These are phyloP conservation scores for Guadua angustifolia DNA, from an alignment of 176 grass and related monocot genomes.

Conservation along the genomic window DNA sequence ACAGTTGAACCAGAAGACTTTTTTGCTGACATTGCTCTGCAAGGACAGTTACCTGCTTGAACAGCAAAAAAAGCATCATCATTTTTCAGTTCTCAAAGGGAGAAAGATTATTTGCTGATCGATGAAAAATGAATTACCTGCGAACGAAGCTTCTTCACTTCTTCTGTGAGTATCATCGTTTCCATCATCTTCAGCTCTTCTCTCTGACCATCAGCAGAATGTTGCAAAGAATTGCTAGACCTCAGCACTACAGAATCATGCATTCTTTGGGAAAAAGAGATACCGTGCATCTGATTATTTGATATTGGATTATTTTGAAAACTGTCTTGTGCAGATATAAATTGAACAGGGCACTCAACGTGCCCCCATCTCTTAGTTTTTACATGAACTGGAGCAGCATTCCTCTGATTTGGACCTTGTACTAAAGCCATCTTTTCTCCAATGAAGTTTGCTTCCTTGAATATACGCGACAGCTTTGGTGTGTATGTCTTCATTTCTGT, in stretches of 20 bases:
- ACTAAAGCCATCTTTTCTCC: slow-evolving; percentile 48
- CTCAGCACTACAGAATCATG: slow-evolving; percentile 29
- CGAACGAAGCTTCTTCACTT: slow-evolving; percentile 69
- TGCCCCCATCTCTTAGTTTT: slow-evolving; percentile 76
- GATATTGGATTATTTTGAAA: slow-evolving; percentile 38
- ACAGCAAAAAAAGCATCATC: slow-evolving; percentile 14
- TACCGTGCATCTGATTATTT: slow-evolving; percentile 36
- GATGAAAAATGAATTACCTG: slow-evolving; percentile 55
- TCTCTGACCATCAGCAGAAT: slow-evolving; percentile 46
- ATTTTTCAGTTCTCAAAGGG: slow-evolving; percentile 24
- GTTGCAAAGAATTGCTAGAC: slow-evolving; percentile 31
- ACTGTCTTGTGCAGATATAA: slow-evolving; percentile 44
- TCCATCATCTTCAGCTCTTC: slow-evolving; percentile 57
- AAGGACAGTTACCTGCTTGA: slow-evolving; percentile 61
- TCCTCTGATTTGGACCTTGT: slow-evolving; percentile 47
- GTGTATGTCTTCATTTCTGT: slow-evolving; percentile 61
- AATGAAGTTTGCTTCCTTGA: slow-evolving; percentile 60
- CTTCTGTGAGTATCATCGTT: slow-evolving; percentile 58
- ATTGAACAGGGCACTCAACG: slow-evolving; percentile 71
- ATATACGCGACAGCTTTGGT: slow-evolving; percentile 64
- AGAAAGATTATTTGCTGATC: neutral
- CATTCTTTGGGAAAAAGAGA: slow-evolving; percentile 51
- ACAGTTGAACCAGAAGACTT: slow-evolving; percentile 61
- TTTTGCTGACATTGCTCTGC: slow-evolving; percentile 68
- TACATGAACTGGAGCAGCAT: slow-evolving; percentile 13